Base-by-base conservation (phyloP, 139 green algal genomes). In the Tetraselmis striata region DNA sequence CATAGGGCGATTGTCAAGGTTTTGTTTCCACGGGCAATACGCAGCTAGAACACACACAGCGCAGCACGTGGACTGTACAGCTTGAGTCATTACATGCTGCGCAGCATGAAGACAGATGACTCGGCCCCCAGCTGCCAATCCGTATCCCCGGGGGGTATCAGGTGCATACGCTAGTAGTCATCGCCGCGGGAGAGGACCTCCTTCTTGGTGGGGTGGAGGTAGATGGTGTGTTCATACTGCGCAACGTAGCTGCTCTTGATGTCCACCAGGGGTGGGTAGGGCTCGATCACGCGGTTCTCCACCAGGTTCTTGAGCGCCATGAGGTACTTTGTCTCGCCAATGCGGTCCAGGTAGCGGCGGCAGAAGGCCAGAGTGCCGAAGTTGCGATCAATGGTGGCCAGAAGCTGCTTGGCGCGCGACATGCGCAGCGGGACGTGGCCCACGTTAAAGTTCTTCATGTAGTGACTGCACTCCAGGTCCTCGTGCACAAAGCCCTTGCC, bases 291-390 rank as follows among this genome's bases (percentile, higher is more conserved):
- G 2, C 95, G 94, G 2, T 80, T 80, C 75, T 99, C 96, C 82
- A 93, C 98, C 45, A 99, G 88, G 85, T 97, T 98, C 88, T 98
- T 98, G 25, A 99, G 91, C 23, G 97, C 97, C 95, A 99, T 98
- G n/a, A 98, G 89, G 91, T 99, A 99, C 90, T 98, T 98, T n/a
- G 88, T 91, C 92, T 99, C 96, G 0, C 96, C 96, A 45, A 99
- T 74, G 1, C 96, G 88, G 88, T 99, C 96, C 85, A 99, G 86
- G 86, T 96, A 99, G 59, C 88, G 89, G 84, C 59, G 29, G 92
- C 97, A 99, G 91, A 99, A 99, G 2, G 96, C 95, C 29, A 99
- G 89, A 32, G 97, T 99, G 31, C 95, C 97, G 87, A 99, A 99
- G 91, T 99, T 95, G 24, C 85, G 79, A 83, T 99, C 94, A 79